Evolutionary conservation across 163 green algal genomes (phyloP).

Genomic region (Chloromonas sp.): DNA sequence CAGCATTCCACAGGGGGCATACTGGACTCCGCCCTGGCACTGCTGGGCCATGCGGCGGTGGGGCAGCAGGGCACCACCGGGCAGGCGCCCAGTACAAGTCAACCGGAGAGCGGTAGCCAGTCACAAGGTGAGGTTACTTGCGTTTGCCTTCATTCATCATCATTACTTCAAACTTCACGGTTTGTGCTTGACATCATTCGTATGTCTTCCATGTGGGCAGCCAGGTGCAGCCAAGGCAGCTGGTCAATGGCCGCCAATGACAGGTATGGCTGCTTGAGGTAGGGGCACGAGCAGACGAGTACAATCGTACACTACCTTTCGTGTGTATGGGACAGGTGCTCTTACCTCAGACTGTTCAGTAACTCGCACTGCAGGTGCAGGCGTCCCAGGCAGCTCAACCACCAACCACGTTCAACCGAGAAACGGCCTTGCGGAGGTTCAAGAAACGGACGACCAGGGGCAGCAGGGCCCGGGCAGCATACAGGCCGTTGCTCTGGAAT

Average conservation of each 20-base stretch:
- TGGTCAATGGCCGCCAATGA: too few relatives aligned
- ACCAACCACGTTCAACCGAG: not conserved
- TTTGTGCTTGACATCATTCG: not conserved
- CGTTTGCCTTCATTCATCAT: too few relatives aligned
- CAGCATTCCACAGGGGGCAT: not conserved
- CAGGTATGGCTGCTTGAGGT: too few relatives aligned
- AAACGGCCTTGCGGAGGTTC: not conserved
- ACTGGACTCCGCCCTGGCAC: not conserved
- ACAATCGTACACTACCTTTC: too few relatives aligned
- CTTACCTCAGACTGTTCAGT: too few relatives aligned
- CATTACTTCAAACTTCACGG: too few relatives aligned
- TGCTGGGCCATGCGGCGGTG: not conserved
- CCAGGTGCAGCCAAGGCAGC: not conserved
- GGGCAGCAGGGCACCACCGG: not conserved
- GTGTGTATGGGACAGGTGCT: too few relatives aligned
- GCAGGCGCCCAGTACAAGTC: not conserved
- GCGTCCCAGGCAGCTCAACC: not conserved
- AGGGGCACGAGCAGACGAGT: too few relatives aligned
- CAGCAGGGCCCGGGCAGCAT: slow-evolving; percentile 8
- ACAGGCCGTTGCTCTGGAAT: slow-evolving; percentile 6
- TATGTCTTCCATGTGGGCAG: not conserved
- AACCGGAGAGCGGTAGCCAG: not conserved
- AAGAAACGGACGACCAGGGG: not conserved
- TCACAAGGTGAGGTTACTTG: too few relatives aligned
- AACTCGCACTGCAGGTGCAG: not conserved